Evolutionary conservation across 352 stramenopile genomes (phyloP).

Genomic region (Albugo laibachii): DNA sequence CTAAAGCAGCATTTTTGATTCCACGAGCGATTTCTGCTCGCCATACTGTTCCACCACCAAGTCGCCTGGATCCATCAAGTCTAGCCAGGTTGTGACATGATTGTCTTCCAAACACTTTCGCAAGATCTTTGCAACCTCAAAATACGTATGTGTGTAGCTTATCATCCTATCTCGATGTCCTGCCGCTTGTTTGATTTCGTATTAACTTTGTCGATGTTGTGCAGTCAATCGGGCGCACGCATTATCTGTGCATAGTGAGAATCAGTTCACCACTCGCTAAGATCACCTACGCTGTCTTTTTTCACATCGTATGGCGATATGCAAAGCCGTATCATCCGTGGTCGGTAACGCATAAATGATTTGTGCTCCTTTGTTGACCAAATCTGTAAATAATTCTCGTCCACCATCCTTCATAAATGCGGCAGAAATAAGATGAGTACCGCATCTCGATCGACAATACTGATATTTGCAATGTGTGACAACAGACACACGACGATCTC

Average conservation of each 20-base stretch:
- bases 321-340: constrained; percentile 47
- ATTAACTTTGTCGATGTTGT: constrained; percentile 61
- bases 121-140: constrained; percentile 62
- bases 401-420: constrained; percentile 20
- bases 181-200: constrained; percentile 60
- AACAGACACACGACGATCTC: constrained; percentile 32
- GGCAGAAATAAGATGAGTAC: constrained; percentile 53
- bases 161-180: constrained; percentile 72
- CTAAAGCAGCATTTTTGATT: constrained; percentile 52
- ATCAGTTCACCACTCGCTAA: constrained; percentile 48
- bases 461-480: constrained; percentile 15
- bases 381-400: constrained; percentile 24
- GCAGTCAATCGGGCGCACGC: constrained; percentile 47
- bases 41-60: constrained; percentile 63
- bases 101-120: constrained; percentile 41
- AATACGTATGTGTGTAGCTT: constrained; percentile 72
- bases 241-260: constrained; percentile 50
- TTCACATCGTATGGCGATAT: constrained; percentile 42
- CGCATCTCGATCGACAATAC: constrained; percentile 27
- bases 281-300: constrained; percentile 36
- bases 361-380: constrained; percentile 36
- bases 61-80: constrained; percentile 69
- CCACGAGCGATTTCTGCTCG: constrained; percentile 61
- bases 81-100: constrained; percentile 71
- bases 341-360: constrained; percentile 47